A percentile compares a stretch with the other conserved stretches of the same genome.
Evolutionary conservation across 2,329 filamentous ascomycete genomes (phyloP).

Genomic region (Ophiocordyceps unilateralis): DNA sequence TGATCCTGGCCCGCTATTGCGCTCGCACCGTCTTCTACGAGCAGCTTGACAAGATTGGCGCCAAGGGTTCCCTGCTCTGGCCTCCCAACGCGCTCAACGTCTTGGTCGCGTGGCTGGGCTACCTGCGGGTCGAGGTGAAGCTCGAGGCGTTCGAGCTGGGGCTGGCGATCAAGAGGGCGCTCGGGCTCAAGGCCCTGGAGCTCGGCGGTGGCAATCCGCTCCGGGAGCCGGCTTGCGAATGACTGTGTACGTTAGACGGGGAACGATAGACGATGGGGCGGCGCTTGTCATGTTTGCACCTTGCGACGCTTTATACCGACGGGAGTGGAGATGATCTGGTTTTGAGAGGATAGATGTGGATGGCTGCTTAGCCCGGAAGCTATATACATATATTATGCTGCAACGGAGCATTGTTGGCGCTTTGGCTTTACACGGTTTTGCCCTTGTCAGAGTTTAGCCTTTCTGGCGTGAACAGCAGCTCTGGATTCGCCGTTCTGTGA

Average conservation of each 20-base stretch:
- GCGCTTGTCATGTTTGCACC: too few relatives aligned
- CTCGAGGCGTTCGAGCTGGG: slow-evolving; percentile 46
- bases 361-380: too few relatives aligned
- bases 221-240: slow-evolving; percentile 2
- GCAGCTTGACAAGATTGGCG: slow-evolving; percentile 38
- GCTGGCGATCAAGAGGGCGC: slow-evolving; percentile 34
- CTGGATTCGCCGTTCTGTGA: too few relatives aligned
- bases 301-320: too few relatives aligned
- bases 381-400: too few relatives aligned
- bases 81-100: slow-evolving; percentile 37
- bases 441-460: too few relatives aligned
- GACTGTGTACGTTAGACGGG: neutral
- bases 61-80: slow-evolving; percentile 37
- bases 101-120: slow-evolving; percentile 38
- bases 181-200: slow-evolving; percentile 15
- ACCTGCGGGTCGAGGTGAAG: slow-evolving; percentile 43
- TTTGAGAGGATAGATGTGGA: too few relatives aligned
- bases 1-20: slow-evolving; percentile 54
- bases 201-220: slow-evolving; percentile 10
- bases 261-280: neutral
- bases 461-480: too few relatives aligned
- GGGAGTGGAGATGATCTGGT: too few relatives aligned
- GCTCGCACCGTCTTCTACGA: slow-evolving; percentile 48
- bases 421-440: too few relatives aligned
- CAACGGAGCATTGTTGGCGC: too few relatives aligned